phyloP scores from a whole-genome alignment of 148 eudicot species.

The Vaccinium vitisidaea region DNA sequence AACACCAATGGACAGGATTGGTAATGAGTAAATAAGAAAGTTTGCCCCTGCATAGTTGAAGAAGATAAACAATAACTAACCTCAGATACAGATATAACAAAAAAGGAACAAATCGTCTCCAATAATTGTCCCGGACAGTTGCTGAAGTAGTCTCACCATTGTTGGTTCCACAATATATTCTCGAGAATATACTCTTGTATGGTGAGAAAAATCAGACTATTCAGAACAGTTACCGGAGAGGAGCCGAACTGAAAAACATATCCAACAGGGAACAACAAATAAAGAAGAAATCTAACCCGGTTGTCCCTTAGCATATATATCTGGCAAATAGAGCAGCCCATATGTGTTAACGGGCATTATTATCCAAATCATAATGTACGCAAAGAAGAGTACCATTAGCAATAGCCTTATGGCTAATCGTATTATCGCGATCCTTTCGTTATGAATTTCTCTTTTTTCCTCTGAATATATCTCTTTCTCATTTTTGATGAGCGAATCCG shows the following conservation, averaged over 20 bases:
- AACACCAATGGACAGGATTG: not conserved
- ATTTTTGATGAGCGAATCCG: not conserved
- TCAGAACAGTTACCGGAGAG: not conserved
- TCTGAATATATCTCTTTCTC: not conserved
- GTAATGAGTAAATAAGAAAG: not conserved
- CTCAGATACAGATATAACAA: not conserved
- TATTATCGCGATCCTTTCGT: slow-evolving; percentile 14
- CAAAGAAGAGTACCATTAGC: slow-evolving; percentile 41
- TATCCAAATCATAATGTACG: slow-evolving; percentile 63
- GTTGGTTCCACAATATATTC: too few relatives aligned
- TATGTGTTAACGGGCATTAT: slow-evolving; percentile 42
- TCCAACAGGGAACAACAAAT: not conserved
- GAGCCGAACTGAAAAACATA: not conserved
- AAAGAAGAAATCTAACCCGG: not conserved
- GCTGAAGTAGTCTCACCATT: not conserved
- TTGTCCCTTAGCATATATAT: too few relatives aligned
- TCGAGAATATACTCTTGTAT: too few relatives aligned
- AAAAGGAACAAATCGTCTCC: not conserved
- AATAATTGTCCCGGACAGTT: not conserved
- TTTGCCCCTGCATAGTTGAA: too few relatives aligned
- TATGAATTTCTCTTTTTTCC: not conserved
- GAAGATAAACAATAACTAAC: not conserved
- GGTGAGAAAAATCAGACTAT: not conserved
- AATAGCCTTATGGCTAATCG: slow-evolving; percentile 22
- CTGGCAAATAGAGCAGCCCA: too few relatives aligned